These are phyloP conservation scores for Chrysopogon serrulatus DNA, from an alignment of 176 grass and related monocot genomes.

Conservation along the genomic window DNA sequence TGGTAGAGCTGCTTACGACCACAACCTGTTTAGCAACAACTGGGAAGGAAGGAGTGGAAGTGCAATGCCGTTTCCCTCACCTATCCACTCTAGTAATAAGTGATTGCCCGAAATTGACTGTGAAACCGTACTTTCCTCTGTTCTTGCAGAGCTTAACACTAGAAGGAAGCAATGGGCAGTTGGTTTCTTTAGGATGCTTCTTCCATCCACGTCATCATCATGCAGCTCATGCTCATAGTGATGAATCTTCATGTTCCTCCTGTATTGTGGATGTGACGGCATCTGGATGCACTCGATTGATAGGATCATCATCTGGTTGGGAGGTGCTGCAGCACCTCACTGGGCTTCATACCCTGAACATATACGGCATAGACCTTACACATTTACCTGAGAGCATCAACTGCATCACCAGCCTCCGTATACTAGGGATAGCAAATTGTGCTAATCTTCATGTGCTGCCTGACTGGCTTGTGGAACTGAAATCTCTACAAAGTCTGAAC, in stretches of 20 bases:
- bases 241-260: not conserved
- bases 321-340: not conserved
- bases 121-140: not conserved
- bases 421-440: fast-evolving
- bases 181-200: not conserved
- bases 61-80: not conserved
- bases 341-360: not conserved
- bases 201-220: not conserved
- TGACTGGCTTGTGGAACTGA: not conserved
- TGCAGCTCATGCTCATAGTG: not conserved
- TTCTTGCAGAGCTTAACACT: not conserved
- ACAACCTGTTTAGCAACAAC: too few species aligned
- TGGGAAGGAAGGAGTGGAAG: not conserved
- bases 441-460: not conserved
- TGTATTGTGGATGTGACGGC: not conserved
- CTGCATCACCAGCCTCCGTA: not conserved
- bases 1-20: not conserved
- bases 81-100: not conserved
- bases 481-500: not conserved
- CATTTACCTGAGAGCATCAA: not conserved
- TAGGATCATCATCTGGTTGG: not conserved
- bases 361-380: not conserved
- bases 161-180: not conserved
- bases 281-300: too few species aligned
- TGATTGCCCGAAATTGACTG: not conserved